Evolutionary conservation across 2,329 filamentous ascomycete species (phyloP).

Genomic region (Talaromyces sp.): DNA sequence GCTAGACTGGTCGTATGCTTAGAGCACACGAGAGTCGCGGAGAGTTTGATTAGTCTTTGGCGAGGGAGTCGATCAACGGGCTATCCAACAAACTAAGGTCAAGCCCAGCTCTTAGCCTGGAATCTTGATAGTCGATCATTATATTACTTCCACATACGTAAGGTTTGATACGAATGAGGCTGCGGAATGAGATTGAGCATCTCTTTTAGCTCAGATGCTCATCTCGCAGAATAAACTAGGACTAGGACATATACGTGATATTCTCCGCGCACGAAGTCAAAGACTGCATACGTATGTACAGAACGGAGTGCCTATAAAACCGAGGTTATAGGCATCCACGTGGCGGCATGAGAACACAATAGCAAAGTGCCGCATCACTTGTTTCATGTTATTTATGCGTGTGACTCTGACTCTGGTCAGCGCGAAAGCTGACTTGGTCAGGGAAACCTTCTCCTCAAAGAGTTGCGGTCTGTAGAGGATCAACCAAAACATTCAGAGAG

Average conservation of each 20-base stretch:
- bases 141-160: background rate
- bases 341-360: background rate
- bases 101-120: background rate
- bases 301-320: background rate
- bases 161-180: background rate
- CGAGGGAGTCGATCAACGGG: background rate
- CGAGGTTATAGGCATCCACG: background rate
- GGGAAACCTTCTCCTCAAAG: background rate
- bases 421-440: background rate
- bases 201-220: background rate
- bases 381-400: conserved; percentile 1
- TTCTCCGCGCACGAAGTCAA: background rate
- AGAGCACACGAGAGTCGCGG: background rate
- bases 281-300: background rate
- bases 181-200: background rate
- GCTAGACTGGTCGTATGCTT: background rate
- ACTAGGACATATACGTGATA: background rate
- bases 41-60: background rate
- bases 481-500: background rate
- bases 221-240: background rate
- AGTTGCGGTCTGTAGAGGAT: background rate
- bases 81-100: background rate
- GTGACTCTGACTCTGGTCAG: background rate
- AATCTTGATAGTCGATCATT: background rate
- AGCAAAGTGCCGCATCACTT: background rate